Base-by-base conservation (phyloP, 83 land plant genomes). In the Picea mariana region DNA sequence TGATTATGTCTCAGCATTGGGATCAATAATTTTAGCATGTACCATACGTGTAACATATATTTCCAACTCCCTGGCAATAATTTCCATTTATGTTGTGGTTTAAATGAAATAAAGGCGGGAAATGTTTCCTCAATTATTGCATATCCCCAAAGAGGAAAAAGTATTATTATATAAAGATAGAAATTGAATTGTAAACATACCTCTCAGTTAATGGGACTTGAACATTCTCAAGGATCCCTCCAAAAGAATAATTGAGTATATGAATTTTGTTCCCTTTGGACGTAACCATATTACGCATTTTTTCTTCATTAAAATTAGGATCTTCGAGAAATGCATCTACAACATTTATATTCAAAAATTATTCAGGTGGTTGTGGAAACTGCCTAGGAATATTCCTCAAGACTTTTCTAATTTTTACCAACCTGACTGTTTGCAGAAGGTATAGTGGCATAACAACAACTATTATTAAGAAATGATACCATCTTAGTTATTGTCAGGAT, bases 371-470 rank as follows among this genome's bases (percentile, higher is more conserved):
- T 58, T 93, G 89, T 62, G 95, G 90, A 83, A 98, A 98, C 82
- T 98, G 99, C 84, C 90, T 94, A 63, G 91, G 95, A 61, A 98
- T 95, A 59, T 97, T 96, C 83, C 94, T 92, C 82, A 98, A 83
- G 31, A 98, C 99, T 86, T 93, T 96, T 17, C 95, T 87, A 68
- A 96, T 93, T 87, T 98, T 98, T 49, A 87, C 86, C 84, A 98
- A 85, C 49, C 95, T 91, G 77, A 96, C 81, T 90, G 87, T 96
- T 98, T 97, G 89, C 83, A 81, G 47, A 61, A 11, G 13, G 12
- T 75, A 21, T 52, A 75, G 77, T 17, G 20, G 67, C 34, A 31
- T 20, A 78, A 84, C n/a, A 12, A 75, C 9, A 49, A 80, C 16
- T 72, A 20, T 23, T 18, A 49, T 16, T 26, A 44, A 79, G 23